phyloP scores from a whole-genome alignment of 331 rosid genomes.

The Cydonia oblonga region DNA sequence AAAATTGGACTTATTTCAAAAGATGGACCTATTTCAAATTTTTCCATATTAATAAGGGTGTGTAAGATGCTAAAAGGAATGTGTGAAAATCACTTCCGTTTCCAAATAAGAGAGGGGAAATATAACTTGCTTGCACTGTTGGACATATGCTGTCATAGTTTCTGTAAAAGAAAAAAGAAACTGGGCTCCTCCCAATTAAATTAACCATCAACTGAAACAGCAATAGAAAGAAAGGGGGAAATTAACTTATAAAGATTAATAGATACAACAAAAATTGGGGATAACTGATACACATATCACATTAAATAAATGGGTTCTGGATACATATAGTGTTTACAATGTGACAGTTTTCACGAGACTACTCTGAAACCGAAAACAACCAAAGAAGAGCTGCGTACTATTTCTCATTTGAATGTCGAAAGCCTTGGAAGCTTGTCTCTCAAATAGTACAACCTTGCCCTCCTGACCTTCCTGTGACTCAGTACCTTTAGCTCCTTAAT shows the following conservation, averaged over 20 bases:
- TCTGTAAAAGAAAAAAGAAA: no score
- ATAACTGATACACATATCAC: constrained; percentile 1
- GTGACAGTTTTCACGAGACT: constrained; percentile 11
- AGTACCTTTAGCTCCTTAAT: constrained; percentile 77
- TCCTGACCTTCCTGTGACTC: constrained; percentile 77
- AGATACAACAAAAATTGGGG: constrained; percentile 16
- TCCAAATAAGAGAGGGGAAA: background rate
- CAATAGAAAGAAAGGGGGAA: background rate
- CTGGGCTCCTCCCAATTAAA: background rate
- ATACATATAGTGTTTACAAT: constrained; percentile 13
- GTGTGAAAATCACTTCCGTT: no score
- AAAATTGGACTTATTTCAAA: no score
- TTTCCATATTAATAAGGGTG: no score
- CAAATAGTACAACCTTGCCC: constrained; percentile 78
- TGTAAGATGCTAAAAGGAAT: no score
- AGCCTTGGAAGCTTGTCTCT: constrained; percentile 94
- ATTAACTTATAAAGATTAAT: background rate
- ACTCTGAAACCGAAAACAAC: constrained; percentile 14
- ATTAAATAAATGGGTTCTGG: constrained; percentile 8
- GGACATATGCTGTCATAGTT: no score
- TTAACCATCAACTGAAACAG: background rate
- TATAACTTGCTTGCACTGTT: background rate
- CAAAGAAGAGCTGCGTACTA: background rate
- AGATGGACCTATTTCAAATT: no score
- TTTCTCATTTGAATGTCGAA: constrained; percentile 76